A percentile compares a stretch with the other conserved stretches of the same genome.
These are phyloP conservation scores for Juglanconis juglandina DNA, from an alignment of 2,329 filamentous ascomycete species.

Conservation along the genomic window DNA sequence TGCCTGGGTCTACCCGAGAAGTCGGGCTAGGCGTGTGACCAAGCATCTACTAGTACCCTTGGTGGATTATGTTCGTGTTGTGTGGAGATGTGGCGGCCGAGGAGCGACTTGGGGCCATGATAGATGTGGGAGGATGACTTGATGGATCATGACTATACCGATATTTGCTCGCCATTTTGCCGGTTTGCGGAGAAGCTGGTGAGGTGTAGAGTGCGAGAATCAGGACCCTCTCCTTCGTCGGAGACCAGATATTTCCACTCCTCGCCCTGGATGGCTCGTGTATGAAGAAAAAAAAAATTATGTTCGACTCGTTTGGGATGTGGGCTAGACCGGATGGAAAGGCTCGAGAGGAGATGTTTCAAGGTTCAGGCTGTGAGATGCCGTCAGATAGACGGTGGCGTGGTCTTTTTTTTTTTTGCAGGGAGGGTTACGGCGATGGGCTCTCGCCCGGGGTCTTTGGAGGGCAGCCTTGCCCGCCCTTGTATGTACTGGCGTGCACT, in stretches of 20 bases:
- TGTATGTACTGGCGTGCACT: neutral
- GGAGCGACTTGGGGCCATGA: neutral
- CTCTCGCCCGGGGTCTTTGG: neutral
- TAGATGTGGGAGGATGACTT: constrained; percentile 7
- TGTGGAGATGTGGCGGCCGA: constrained; percentile 1
- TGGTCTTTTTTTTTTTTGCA: neutral
- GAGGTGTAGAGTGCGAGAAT: neutral
- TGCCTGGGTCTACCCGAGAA: no score
- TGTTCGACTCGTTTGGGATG: constrained; percentile 4
- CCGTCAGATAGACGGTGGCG: neutral
- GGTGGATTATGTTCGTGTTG: neutral
- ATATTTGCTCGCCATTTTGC: constrained; percentile 9
- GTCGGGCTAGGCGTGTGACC: neutral
- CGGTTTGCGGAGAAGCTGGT: constrained; percentile 1
- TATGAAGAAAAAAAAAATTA: constrained; percentile 3
- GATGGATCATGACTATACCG: constrained; percentile 12
- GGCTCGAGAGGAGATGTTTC: neutral
- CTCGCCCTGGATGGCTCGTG: constrained; percentile 9
- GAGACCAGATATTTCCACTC: neutral
- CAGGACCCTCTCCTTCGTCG: neutral
- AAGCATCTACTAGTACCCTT: neutral
- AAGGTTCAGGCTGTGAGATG: neutral
- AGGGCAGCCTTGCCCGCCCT: neutral
- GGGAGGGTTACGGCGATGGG: neutral
- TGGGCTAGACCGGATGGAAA: constrained; percentile 7